A percentile compares a stretch with the other conserved stretches of the same genome.
These are phyloP conservation scores for Capsella rubella DNA, from an alignment of 441 rosid species.

Conservation along the genomic window DNA sequence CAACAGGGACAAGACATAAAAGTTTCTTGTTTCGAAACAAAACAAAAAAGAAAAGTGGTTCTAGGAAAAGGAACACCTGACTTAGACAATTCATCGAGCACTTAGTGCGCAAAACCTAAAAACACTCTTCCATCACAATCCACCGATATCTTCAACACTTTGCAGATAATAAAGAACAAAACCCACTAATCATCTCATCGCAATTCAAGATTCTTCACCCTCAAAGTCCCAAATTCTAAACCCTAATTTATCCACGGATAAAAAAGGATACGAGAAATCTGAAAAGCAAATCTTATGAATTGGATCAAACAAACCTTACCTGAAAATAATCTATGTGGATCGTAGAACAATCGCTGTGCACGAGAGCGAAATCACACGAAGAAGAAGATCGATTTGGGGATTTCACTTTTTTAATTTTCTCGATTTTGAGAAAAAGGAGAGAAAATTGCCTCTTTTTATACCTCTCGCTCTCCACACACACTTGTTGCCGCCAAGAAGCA, in stretches of 20 bases:
- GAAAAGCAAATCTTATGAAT: background rate
- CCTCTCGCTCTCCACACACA: conserved; percentile 22
- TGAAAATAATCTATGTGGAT: conserved; percentile 11
- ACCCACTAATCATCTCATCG: conserved; percentile 15
- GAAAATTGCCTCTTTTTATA: conserved; percentile 6
- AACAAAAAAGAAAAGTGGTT: background rate
- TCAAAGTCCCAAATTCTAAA: background rate
- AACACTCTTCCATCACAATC: conserved; percentile 36
- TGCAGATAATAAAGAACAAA: background rate
- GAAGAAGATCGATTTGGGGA: conserved; percentile 28
- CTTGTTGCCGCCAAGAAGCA: conserved; percentile 40
- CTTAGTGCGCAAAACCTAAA: conserved; percentile 41
- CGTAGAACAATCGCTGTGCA: conserved; percentile 21
- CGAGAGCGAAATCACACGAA: conserved; percentile 33
- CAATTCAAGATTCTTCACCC: background rate
- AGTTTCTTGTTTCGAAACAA: background rate
- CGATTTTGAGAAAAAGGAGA: conserved; percentile 2
- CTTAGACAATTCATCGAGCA: conserved; percentile 45
- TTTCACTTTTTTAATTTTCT: conserved; percentile 21
- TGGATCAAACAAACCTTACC: conserved; percentile 6
- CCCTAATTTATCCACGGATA: background rate
- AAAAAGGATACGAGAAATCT: background rate
- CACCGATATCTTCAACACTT: conserved; percentile 2
- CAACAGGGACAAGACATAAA: conserved; percentile 40
- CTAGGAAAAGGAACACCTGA: conserved; percentile 18